Percentiles rank a stretch among this genome's conserved stretches.
These are phyloP conservation scores for Trichoderma breve DNA, from an alignment of 2,329 filamentous ascomycete genomes.

Conservation along the genomic window DNA sequence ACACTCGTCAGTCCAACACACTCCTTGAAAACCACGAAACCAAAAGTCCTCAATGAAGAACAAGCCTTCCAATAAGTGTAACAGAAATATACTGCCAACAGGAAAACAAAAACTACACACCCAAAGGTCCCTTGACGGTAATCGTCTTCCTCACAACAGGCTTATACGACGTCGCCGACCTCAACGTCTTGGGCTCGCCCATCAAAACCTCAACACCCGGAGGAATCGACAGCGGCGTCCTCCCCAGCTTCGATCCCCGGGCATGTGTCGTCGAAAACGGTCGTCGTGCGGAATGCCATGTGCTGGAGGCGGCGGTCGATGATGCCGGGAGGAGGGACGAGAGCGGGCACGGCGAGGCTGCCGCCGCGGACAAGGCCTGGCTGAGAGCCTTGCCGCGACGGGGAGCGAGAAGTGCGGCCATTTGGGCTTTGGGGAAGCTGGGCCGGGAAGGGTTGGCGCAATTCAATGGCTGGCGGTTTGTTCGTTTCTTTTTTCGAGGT, in stretches of 20 bases:
- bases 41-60: not conserved
- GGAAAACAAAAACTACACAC: conserved; percentile 44
- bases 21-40: not conserved
- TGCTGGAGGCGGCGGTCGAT: conserved; percentile 34
- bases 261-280: conserved; percentile 69
- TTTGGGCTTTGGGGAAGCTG: conserved; percentile 26
- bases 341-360: conserved; percentile 22
- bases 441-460: not conserved
- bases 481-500: not conserved
- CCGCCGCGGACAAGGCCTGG: conserved; percentile 50
- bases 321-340: not conserved
- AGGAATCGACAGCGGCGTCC: conserved; percentile 75
- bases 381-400: conserved; percentile 60
- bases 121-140: conserved; percentile 77
- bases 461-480: not conserved
- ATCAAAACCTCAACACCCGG: conserved; percentile 77
- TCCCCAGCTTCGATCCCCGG: conserved; percentile 78
- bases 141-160: conserved; percentile 64
- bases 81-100: not conserved
- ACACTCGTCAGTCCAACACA: conserved; percentile 14
- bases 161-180: conserved; percentile 58
- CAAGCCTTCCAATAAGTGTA: conserved; percentile 1
- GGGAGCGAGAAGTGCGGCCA: conserved; percentile 61
- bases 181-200: conserved; percentile 57
- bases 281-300: conserved; percentile 21